Base-by-base conservation (phyloP, 148 eudicot genomes). In the Cornus florida region DNA sequence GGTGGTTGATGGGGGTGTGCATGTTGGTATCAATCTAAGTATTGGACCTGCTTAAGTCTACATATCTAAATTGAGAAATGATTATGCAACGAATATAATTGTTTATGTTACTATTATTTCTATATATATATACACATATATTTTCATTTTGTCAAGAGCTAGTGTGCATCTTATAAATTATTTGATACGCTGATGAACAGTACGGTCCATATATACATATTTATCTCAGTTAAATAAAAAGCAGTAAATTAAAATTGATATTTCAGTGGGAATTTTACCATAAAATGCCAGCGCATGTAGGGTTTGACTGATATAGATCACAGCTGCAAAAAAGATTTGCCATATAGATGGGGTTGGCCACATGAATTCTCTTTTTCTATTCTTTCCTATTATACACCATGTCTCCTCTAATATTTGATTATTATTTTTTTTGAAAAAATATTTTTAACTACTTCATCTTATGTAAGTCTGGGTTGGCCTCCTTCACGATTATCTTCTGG, bases 31-130 rank as follows among this genome's bases (percentile, higher is more conserved):
- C 16, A 17, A 22, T 75, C 69, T 16, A 6, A 50, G 39, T 9
- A 53, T 56, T 73, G 23, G 32, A 39, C 56, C 50, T 33, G 28
- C 67, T 60, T 33, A 76, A 50, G 31, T 77, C 72, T 28, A 7
- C 31, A 50, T 69, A 50, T 77, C 53, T 77, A 22, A 20, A 13
- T 77, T 5, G 65, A 76, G 33, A 76, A 28, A 69, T 22, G 35
- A 35, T 9, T 70, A 35, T 22, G 56, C 67, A 56, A 35, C 14
- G 22, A 69, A 57, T 50, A 57, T 7, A 59, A 69, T 71, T 53
- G 22, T 69, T 10, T 10, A 33, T 22, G 59, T 57, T 23, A 10
- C 41, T 7, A 20, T n/a, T 23, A 14, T 8, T 6, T 28, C 28
- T 28, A 28, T 28, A 28, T 28, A 28, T 31, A 33, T 69, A 56